phyloP scores from a whole-genome alignment of 1,139 yeast genomes.

The Candida tetrigidarum region DNA sequence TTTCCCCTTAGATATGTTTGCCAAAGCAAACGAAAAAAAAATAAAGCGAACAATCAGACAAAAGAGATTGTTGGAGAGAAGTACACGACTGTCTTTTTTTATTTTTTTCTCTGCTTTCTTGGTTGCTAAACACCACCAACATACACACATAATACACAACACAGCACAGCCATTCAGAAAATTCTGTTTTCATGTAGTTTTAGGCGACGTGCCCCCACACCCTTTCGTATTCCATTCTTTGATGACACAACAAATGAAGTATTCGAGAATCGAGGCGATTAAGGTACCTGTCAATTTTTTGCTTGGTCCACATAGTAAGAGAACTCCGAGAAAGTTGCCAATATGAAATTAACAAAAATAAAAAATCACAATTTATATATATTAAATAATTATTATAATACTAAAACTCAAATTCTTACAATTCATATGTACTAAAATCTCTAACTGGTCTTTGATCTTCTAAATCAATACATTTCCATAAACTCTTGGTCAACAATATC shows the following conservation, averaged over 20 bases:
- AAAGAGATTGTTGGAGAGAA: not conserved
- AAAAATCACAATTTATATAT: conserved; percentile 8
- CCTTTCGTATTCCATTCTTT: not conserved
- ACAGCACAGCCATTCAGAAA: too few species aligned
- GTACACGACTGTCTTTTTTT: not conserved
- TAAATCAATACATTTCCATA: conserved; percentile 70
- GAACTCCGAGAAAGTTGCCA: too few species aligned
- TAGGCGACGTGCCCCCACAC: too few species aligned
- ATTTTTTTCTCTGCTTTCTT: not conserved
- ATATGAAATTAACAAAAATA: conserved; percentile 1
- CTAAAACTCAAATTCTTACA: conserved; percentile 3
- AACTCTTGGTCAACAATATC: conserved; percentile 51
- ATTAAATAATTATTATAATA: not conserved
- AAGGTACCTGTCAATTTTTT: too few species aligned
- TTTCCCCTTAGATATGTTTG: not conserved
- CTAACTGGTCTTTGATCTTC: conserved; percentile 74
- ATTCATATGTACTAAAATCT: conserved; percentile 21
- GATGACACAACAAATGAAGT: not conserved
- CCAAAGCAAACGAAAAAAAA: too few species aligned
- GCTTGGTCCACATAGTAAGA: too few species aligned
- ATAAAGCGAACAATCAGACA: not conserved
- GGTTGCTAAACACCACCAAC: conserved; percentile 1
- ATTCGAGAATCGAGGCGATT: too few species aligned
- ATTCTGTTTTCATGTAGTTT: too few species aligned
- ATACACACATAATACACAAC: too few species aligned